These are phyloP conservation scores for Fusarium albidum DNA, from an alignment of 2,329 filamentous ascomycete genomes.

Conservation along the genomic window DNA sequence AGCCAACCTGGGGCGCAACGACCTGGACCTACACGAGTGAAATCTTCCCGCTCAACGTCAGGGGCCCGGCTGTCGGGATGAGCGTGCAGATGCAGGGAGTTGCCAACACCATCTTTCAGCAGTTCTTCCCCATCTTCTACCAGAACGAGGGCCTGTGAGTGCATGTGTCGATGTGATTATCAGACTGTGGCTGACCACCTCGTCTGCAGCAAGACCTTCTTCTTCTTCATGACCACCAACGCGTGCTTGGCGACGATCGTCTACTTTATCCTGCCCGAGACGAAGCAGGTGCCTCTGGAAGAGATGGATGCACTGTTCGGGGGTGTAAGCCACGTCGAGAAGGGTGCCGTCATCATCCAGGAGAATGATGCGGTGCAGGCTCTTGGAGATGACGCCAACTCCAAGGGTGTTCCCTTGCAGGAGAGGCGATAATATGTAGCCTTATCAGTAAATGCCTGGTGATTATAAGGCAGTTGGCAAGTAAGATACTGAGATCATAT, in stretches of 20 bases:
- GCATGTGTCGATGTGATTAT: not conserved
- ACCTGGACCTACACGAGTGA: constrained; percentile 74
- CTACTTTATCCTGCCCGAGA: constrained; percentile 58
- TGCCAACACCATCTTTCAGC: constrained; percentile 70
- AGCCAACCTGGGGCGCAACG: constrained; percentile 73
- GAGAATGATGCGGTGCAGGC: constrained; percentile 1
- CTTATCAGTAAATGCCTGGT: too few species aligned
- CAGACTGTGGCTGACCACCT: not conserved
- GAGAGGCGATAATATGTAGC: too few species aligned
- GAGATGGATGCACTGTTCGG: constrained; percentile 68
- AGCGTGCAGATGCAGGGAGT: constrained; percentile 59
- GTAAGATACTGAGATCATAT: too few species aligned
- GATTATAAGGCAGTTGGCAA: too few species aligned
- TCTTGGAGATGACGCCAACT: too few species aligned
- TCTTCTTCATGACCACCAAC: constrained; percentile 40
- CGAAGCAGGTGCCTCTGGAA: constrained; percentile 64
- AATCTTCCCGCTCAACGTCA: constrained; percentile 67
- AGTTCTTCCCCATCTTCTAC: constrained; percentile 73
- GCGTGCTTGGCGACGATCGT: constrained; percentile 55
- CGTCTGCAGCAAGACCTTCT: constrained; percentile 21
- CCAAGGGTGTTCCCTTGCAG: too few species aligned
- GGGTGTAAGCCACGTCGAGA: constrained; percentile 30
- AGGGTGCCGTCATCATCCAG: constrained; percentile 20
- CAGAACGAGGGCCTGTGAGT: constrained; percentile 55
- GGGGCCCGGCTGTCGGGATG: constrained; percentile 69